phyloP scores from a whole-genome alignment of 2,329 filamentous ascomycete species.

The Trichoderma polysporum region DNA sequence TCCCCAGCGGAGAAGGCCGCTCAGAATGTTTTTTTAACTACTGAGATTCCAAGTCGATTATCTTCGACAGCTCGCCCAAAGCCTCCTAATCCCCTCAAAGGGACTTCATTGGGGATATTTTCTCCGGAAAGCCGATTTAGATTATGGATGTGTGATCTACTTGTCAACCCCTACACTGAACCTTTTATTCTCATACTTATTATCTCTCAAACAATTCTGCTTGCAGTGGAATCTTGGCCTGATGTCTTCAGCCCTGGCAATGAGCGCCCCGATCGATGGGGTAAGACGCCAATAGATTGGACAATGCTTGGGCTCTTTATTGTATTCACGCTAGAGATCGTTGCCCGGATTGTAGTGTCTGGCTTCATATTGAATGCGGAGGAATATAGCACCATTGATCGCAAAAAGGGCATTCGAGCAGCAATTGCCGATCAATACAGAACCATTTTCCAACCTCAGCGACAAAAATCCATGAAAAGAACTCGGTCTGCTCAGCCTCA shows the following conservation, averaged over 20 bases:
- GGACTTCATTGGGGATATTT: constrained; percentile 83
- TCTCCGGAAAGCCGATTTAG: constrained; percentile 74
- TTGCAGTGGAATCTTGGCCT: constrained; percentile 77
- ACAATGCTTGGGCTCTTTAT: constrained; percentile 79
- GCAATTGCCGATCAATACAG: constrained; percentile 75
- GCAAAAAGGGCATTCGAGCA: constrained; percentile 69
- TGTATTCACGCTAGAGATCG: constrained; percentile 84
- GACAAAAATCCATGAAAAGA: constrained; percentile 65
- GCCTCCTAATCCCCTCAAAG: constrained; percentile 72
- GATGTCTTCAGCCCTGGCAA: constrained; percentile 66
- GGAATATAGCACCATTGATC: constrained; percentile 89
- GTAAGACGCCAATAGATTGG: constrained; percentile 69
- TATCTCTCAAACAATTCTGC: constrained; percentile 80
- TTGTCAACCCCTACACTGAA: constrained; percentile 85
- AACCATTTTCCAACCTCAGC: constrained; percentile 77
- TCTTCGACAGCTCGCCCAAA: constrained; percentile 21
- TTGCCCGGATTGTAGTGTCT: constrained; percentile 84
- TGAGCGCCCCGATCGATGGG: constrained; percentile 64
- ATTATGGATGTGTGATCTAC: constrained; percentile 72
- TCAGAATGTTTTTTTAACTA: constrained; percentile 20
- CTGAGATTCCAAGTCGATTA: constrained; percentile 21
- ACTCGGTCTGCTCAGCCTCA: constrained; percentile 46
- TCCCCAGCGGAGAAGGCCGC: constrained; percentile 47
- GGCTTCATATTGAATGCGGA: constrained; percentile 87
- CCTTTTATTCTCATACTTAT: constrained; percentile 85